Base-by-base conservation (phyloP, 2,329 filamentous ascomycete genomes). In the Gyromitra esculenta region DNA sequence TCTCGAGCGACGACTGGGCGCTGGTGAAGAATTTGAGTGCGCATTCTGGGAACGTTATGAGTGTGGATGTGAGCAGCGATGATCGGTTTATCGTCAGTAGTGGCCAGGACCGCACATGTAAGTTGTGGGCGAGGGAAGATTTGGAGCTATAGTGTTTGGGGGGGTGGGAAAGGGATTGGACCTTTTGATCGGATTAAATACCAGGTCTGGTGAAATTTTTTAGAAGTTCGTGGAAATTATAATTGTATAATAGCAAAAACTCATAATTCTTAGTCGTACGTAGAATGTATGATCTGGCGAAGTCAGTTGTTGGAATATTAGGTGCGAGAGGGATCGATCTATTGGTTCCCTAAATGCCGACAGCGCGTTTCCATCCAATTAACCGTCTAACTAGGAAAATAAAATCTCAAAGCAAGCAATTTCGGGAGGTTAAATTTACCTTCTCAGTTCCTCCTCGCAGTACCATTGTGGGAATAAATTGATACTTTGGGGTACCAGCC, bases 1-100 rank as follows among this genome's bases (percentile, higher is more conserved):
- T 96, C 84, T 97, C 94, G 5, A 94, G 94, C 1, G 96, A 99
- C 83, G 95, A 99, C 84, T 99, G 96, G 94, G 91, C 92, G 0
- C 85, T 97, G 75, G 90, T 94, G 77, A 96, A 97, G 84, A 93
- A 91, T 15, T 85, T 99, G 75, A 93, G 91, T 80, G 96, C 94
- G 0, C 96, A 99, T 84, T 93, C 94, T 0, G 94, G 93, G 1
- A 96, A 96, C 52, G 94, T 99, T 9, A 89, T 96, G 67, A 96
- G 93, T 80, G 91, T 93, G 11, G 96, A 99, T 85, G 89, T 97
- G 68, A 96, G 92, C 81, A 87, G 87, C 78, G 93, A 98, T 83
- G 92, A 91, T 7, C 91, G 87, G 82, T 99, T 94, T 93, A 97
- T 99, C 83, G 92, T 95, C 31, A 97, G 94, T 83, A 94, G 93